phyloP scores from a whole-genome alignment of 352 stramenopile species.

The Plasmopara viticola region DNA sequence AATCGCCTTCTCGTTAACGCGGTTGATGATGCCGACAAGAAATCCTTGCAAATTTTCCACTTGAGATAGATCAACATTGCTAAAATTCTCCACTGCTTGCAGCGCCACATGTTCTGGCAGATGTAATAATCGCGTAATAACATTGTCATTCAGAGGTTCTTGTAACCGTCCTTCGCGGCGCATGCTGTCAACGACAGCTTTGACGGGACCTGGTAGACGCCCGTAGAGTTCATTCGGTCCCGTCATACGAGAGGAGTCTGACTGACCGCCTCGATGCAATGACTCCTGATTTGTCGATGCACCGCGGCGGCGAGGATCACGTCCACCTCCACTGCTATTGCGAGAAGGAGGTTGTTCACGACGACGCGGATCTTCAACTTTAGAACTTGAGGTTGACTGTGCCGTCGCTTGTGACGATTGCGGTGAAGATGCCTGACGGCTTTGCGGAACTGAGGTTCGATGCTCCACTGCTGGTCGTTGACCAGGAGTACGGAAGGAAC shows the following conservation, averaged over 20 bases:
- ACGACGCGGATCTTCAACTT: too few species aligned
- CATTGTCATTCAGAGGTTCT: conserved; percentile 70
- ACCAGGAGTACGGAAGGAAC: too few species aligned
- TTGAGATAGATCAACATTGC: conserved; percentile 63
- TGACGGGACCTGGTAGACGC: conserved; percentile 42
- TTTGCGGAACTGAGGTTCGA: conserved; percentile 13
- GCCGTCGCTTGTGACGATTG: background rate
- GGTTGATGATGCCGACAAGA: conserved; percentile 80
- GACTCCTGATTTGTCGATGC: conserved; percentile 10
- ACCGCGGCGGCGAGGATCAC: conserved; percentile 36
- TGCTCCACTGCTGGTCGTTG: conserved; percentile 19
- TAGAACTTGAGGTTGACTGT: too few species aligned
- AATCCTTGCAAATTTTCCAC: conserved; percentile 78
- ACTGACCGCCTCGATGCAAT: conserved; percentile 6
- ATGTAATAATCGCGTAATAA: conserved; percentile 61
- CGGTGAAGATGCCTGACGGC: conserved; percentile 7
- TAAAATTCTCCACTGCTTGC: conserved; percentile 71
- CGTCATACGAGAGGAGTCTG: conserved; percentile 3
- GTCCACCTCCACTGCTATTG: conserved; percentile 17
- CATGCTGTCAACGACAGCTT: conserved; percentile 50
- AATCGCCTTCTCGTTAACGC: conserved; percentile 61
- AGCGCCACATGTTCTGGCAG: conserved; percentile 58
- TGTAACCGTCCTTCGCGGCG: conserved; percentile 41
- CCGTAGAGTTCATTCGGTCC: conserved; percentile 46
- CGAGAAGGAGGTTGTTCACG: conserved; percentile 18